A percentile compares a stretch with the other conserved stretches of the same genome.
Conservation (phyloP, 257 asterid genomes). For the Nicotiana tomentosiformis region DNA sequence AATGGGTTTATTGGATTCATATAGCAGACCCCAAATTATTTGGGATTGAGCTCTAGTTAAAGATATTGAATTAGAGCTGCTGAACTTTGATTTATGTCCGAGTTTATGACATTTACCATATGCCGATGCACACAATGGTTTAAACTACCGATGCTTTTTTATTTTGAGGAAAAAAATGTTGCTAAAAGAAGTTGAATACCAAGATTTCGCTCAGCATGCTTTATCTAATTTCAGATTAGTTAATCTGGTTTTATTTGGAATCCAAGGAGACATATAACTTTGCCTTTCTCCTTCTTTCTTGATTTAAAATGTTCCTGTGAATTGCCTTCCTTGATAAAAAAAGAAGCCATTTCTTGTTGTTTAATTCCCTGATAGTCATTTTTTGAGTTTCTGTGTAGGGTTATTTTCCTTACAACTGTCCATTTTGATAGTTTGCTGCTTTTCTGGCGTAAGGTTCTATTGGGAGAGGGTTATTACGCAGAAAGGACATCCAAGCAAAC, state of each 20-base stretch:
- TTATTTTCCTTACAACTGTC: not conserved
- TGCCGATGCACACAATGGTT: not conserved
- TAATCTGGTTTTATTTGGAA: not conserved
- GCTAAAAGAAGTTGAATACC: not conserved
- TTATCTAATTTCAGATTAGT: not conserved
- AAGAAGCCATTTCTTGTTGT: not conserved
- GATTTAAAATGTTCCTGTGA: not conserved
- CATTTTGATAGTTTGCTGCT: not conserved
- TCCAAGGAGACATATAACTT: not conserved
- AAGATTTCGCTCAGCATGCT: not conserved
- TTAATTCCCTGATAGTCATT: not conserved
- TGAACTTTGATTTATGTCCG: not conserved
- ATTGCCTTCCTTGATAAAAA: not conserved
- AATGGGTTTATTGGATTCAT: not conserved
- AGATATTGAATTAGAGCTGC: not conserved
- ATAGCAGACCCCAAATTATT: not conserved
- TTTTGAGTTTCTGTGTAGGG: not conserved
- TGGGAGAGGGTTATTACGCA: conserved; percentile 78
- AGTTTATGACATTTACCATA: not conserved
- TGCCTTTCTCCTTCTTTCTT: not conserved
- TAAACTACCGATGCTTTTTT: not conserved
- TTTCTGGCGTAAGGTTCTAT: conserved; percentile 45
- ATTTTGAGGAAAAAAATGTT: not conserved
- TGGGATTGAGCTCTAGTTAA: not conserved
- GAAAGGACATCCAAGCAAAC: conserved; percentile 89